Evolutionary conservation across 495 filamentous ascomycete genomes (phyloP).

Genomic region (Oleoguttula mirabilis): DNA sequence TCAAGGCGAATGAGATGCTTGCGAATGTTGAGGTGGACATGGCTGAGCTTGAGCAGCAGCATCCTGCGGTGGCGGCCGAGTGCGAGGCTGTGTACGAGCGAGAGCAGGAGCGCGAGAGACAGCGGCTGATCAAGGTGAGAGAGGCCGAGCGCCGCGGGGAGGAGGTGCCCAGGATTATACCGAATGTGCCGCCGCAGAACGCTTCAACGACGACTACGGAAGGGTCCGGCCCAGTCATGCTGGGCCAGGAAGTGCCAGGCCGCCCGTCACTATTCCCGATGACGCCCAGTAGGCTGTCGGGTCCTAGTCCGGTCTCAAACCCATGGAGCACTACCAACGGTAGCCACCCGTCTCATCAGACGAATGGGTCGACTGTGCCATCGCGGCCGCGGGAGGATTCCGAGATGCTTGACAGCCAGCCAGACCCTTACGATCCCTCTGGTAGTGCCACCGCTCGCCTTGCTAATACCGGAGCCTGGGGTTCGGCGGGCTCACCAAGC

Average conservation of each 20-base stretch:
- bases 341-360: constrained; percentile 39
- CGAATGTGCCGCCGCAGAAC: constrained; percentile 38
- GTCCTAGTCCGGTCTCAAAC: constrained; percentile 39
- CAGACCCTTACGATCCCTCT: constrained; percentile 36
- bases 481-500: constrained; percentile 20
- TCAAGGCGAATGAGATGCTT: constrained; percentile 81
- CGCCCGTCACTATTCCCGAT: constrained; percentile 33
- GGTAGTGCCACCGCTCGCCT: no score
- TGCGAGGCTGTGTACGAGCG: constrained; percentile 64
- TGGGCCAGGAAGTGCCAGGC: constrained; percentile 44
- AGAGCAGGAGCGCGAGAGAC: constrained; percentile 47
- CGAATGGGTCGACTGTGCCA: constrained; percentile 57
- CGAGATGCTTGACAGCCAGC: constrained; percentile 47
- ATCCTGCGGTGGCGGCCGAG: constrained; percentile 53
- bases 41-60: constrained; percentile 48
- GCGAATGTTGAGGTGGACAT: constrained; percentile 91
- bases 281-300: constrained; percentile 39
- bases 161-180: constrained; percentile 21
- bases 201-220: constrained; percentile 36
- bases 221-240: constrained; percentile 44
- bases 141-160: constrained; percentile 36
- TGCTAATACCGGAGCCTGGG: constrained; percentile 28
- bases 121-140: constrained; percentile 39
- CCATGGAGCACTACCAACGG: constrained; percentile 35
- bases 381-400: constrained; percentile 42